These are phyloP conservation scores for Bipolaris gigantea DNA, from an alignment of 2,329 filamentous ascomycete species.

Conservation along the genomic window DNA sequence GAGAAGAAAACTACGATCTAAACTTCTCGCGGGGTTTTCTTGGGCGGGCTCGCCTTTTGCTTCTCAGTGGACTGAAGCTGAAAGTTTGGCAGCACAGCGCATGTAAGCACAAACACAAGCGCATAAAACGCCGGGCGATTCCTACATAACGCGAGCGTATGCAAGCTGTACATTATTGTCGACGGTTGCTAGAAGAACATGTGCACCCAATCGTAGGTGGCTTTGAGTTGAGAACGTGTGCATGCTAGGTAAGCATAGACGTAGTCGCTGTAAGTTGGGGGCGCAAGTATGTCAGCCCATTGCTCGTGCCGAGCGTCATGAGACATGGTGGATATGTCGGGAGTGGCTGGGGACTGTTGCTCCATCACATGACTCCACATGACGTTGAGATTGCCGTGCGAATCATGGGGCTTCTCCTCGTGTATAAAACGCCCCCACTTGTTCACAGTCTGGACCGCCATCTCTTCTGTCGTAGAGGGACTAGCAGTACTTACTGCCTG, in stretches of 20 bases:
- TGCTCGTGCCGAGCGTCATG: constrained; percentile 8
- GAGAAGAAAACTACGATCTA: too few relatives aligned
- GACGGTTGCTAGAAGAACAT: constrained; percentile 13
- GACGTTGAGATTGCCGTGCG: constrained; percentile 2
- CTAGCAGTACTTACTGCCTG: background rate
- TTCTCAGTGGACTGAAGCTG: background rate
- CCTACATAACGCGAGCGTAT: constrained; percentile 3
- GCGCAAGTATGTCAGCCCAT: constrained; percentile 11
- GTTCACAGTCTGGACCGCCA: constrained; percentile 10
- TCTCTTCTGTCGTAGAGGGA: background rate
- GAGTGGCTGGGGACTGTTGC: background rate
- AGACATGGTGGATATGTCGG: background rate
- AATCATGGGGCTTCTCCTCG: constrained; percentile 14
- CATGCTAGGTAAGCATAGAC: background rate
- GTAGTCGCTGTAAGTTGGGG: constrained; percentile 7
- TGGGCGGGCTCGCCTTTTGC: background rate
- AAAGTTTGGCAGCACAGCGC: constrained; percentile 2
- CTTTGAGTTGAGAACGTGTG: background rate
- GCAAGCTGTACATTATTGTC: constrained; percentile 11
- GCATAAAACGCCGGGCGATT: constrained; percentile 10
- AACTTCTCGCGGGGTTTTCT: background rate
- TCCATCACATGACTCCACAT: constrained; percentile 14
- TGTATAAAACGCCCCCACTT: constrained; percentile 18
- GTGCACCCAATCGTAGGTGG: background rate
- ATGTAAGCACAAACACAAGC: constrained; percentile 11